phyloP scores from a whole-genome alignment of 2,329 filamentous ascomycete genomes.

The Penicillium fuscoglaucum region DNA sequence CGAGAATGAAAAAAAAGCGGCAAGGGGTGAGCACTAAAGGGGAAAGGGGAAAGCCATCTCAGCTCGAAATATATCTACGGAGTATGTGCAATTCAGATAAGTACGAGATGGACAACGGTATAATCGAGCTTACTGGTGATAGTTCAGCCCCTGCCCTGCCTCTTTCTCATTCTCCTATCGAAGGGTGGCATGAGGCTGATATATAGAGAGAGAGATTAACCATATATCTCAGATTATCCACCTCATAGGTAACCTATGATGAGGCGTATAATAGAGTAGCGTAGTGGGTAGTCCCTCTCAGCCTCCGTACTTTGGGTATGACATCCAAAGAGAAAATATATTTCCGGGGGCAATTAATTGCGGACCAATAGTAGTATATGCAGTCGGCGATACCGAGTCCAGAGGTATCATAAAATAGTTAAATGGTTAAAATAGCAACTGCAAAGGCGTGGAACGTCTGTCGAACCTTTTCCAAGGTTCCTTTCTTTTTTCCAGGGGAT shows the following conservation, averaged over 20 bases:
- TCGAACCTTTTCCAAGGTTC: constrained; percentile 9
- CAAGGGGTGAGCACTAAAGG: background rate
- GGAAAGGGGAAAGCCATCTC: background rate
- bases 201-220: background rate
- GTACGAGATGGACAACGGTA: background rate
- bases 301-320: background rate
- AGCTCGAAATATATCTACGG: background rate
- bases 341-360: background rate
- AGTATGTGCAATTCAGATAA: background rate
- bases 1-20: background rate
- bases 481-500: background rate
- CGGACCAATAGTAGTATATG: background rate
- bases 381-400: background rate
- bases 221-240: background rate
- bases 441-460: constrained; percentile 10
- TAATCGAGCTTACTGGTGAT: background rate
- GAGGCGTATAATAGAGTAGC: background rate
- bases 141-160: background rate
- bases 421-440: background rate
- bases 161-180: background rate
- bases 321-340: background rate
- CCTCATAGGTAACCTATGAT: background rate
- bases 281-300: background rate
- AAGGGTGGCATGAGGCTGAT: background rate
- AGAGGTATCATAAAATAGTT: background rate